These are phyloP conservation scores for Fusarium tupiense DNA, from an alignment of 2,329 filamentous ascomycete species.

Conservation along the genomic window DNA sequence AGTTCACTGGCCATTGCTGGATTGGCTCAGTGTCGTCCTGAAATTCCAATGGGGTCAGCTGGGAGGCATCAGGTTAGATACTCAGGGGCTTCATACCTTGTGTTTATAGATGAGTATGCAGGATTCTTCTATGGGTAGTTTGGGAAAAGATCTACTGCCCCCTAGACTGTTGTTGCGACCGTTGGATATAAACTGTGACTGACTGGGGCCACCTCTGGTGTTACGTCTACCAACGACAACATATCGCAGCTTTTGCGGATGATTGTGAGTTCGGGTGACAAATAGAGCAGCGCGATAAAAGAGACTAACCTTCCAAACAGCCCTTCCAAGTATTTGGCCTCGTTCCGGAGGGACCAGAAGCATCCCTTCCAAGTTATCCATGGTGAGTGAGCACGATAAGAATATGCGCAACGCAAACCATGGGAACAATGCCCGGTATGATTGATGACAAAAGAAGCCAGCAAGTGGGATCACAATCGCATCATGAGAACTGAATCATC, in stretches of 20 bases:
- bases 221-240: constrained; percentile 61
- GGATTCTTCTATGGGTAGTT: constrained; percentile 52
- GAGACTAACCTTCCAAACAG: constrained; percentile 61
- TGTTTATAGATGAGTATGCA: constrained; percentile 66
- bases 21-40: constrained; percentile 63
- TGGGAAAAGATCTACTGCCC: constrained; percentile 49
- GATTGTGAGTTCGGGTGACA: constrained; percentile 22
- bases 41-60: constrained; percentile 15
- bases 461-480: constrained; percentile 34
- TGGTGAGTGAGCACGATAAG: constrained; percentile 31
- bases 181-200: constrained; percentile 53
- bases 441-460: constrained; percentile 1
- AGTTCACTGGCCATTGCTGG: constrained; percentile 62
- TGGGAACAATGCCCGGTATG: background rate
- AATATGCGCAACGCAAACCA: background rate
- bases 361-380: constrained; percentile 57
- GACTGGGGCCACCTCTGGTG: constrained; percentile 46
- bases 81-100: constrained; percentile 54
- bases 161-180: constrained; percentile 51
- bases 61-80: background rate
- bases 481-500: constrained; percentile 38
- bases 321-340: constrained; percentile 60
- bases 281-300: background rate
- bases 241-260: constrained; percentile 62
- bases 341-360: constrained; percentile 62